phyloP scores from a whole-genome alignment of 805 yeast genomes.

The Deakozyma indianensis region DNA sequence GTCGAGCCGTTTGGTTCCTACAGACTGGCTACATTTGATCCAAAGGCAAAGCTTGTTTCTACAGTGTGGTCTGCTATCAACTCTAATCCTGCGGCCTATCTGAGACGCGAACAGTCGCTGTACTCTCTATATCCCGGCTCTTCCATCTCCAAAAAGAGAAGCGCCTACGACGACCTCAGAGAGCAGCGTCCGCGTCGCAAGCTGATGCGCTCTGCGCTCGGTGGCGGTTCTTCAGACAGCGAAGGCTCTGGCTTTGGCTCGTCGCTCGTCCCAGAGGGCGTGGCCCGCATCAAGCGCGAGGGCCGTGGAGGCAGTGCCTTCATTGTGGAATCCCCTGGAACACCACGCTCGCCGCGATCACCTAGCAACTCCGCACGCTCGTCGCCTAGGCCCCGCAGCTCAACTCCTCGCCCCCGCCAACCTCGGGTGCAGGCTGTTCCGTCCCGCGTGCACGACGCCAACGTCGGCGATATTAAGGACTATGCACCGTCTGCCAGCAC shows the following conservation, averaged over 20 bases:
- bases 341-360: neutral
- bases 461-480: slow-evolving; percentile 41
- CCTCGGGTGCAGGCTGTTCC: slow-evolving; percentile 24
- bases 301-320: neutral
- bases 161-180: neutral
- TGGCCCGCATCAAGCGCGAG: too few species aligned
- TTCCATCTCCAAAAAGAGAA: neutral
- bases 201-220: neutral
- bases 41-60: slow-evolving; percentile 7
- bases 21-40: slow-evolving; percentile 2
- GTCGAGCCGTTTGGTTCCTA: neutral
- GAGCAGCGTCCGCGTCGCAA: neutral
- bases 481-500: slow-evolving; percentile 58
- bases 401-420: slow-evolving; percentile 3
- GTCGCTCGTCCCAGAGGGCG: too few species aligned
- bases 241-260: too few species aligned
- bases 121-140: neutral
- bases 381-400: neutral
- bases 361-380: neutral
- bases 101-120: slow-evolving; percentile 10
- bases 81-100: slow-evolving; percentile 11
- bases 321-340: neutral
- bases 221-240: neutral
- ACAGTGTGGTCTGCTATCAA: slow-evolving; percentile 10
- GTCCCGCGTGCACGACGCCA: slow-evolving; percentile 26